Conservation (phyloP, 352 stramenopile species). For the Albugo laibachii region DNA sequence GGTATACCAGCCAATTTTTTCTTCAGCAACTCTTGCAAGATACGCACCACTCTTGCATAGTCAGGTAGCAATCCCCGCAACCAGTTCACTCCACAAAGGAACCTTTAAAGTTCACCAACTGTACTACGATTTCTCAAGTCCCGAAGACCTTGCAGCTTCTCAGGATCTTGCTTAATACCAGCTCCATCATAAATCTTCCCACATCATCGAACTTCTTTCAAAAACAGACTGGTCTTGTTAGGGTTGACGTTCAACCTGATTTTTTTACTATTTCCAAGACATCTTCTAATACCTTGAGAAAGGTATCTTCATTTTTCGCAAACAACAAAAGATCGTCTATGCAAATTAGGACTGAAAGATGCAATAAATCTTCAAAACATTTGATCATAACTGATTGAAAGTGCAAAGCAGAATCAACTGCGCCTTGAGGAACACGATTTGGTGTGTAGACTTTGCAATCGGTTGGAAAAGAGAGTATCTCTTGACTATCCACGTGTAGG, state of each 20-base stretch:
- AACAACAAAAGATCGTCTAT: constrained; percentile 16
- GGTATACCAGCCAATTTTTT: too few relatives aligned
- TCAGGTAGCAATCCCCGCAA: not conserved
- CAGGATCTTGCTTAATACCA: not conserved
- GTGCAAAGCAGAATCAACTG: constrained; percentile 2
- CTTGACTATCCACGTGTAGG: constrained; percentile 1
- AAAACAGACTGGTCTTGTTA: constrained; percentile 8
- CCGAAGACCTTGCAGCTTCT: constrained; percentile 2
- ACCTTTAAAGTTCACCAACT: constrained; percentile 5
- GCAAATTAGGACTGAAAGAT: constrained; percentile 12
- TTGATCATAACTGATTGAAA: constrained; percentile 7
- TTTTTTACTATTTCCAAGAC: constrained; percentile 8
- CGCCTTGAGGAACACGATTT: constrained; percentile 4
- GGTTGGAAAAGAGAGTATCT: constrained; percentile 8
- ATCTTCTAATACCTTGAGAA: constrained; percentile 8
- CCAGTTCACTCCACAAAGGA: constrained; percentile 5
- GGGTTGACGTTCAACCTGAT: constrained; percentile 8
- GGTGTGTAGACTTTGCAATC: constrained; percentile 10
- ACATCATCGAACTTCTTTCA: constrained; percentile 7
- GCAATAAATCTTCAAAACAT: constrained; percentile 4
- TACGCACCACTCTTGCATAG: too few relatives aligned
- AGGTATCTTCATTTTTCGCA: constrained; percentile 7
- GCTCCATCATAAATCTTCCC: not conserved
- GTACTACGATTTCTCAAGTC: constrained; percentile 5
- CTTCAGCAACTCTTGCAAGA: too few relatives aligned